These are phyloP conservation scores for Alternaria ventricosa DNA, from an alignment of 2,329 filamentous ascomycete species.

Conservation along the genomic window DNA sequence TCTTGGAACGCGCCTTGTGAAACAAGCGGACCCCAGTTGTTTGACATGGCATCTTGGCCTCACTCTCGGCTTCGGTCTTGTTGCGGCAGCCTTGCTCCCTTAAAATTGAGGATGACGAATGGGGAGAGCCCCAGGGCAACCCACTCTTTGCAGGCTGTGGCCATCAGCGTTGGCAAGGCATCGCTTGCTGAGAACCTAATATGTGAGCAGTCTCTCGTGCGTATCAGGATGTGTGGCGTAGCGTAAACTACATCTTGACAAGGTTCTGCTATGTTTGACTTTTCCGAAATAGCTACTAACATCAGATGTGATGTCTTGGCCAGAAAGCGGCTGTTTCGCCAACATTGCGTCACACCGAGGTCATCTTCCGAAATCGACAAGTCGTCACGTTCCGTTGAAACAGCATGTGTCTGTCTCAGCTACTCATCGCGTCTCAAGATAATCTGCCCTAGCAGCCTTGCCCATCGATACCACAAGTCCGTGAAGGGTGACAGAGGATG, in stretches of 20 bases:
- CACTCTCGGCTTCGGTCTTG: constrained; percentile 1
- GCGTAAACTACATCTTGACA: not conserved
- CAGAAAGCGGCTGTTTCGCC: not conserved
- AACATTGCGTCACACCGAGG: not conserved
- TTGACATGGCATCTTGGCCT: constrained; percentile 14
- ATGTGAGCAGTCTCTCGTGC: not conserved
- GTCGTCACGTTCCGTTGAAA: not conserved
- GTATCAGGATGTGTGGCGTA: not conserved
- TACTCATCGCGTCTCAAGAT: not conserved
- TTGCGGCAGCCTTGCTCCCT: not conserved
- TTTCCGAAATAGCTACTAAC: not conserved
- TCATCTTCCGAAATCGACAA: not conserved
- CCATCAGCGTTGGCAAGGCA: not conserved
- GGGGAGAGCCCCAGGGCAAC: not conserved
- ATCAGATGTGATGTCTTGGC: not conserved
- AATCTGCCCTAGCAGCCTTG: not conserved
- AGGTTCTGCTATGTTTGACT: not conserved
- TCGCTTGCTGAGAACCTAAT: not conserved
- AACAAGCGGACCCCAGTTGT: constrained; percentile 10
- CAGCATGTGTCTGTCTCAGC: not conserved
- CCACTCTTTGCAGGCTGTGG: not conserved
- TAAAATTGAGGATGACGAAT: not conserved
- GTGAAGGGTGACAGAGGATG: not conserved
- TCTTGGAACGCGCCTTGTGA: constrained; percentile 11
- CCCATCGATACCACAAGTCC: not conserved